Percentiles rank a stretch among this genome's conserved stretches.
These are phyloP conservation scores for Oxyria digyna DNA, from an alignment of 148 eudicot genomes.

Conservation along the genomic window DNA sequence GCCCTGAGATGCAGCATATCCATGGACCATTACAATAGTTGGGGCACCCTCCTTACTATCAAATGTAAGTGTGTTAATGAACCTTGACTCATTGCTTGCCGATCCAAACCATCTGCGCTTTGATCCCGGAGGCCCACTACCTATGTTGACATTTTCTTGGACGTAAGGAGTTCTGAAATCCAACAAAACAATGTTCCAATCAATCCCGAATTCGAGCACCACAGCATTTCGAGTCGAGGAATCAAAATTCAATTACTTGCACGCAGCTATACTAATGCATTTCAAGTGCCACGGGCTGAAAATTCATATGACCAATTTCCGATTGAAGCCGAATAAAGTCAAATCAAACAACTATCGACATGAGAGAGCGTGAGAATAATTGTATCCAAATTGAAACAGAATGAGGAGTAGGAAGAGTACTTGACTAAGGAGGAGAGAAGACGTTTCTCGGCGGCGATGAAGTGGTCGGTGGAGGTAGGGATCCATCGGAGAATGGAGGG, in stretches of 20 bases:
- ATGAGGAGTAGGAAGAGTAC: slow-evolving; percentile 20
- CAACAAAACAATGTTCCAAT: neutral
- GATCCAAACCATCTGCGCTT: slow-evolving; percentile 92
- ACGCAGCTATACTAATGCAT: neutral
- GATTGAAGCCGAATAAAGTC: slow-evolving; percentile 1
- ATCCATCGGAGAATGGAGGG: slow-evolving; percentile 63
- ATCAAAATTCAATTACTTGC: neutral
- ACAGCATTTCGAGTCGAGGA: neutral
- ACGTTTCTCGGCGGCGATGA: slow-evolving; percentile 74
- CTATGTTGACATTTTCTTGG: slow-evolving; percentile 76
- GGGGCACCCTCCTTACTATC: slow-evolving; percentile 60
- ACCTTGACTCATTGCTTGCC: slow-evolving; percentile 67
- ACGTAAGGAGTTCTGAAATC: slow-evolving; percentile 55
- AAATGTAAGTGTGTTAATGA: slow-evolving; percentile 81
- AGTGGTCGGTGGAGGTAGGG: slow-evolving; percentile 70
- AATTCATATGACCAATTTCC: neutral
- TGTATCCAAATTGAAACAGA: neutral
- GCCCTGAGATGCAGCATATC: slow-evolving; percentile 95
- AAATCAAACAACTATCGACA: neutral
- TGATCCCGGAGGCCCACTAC: slow-evolving; percentile 89
- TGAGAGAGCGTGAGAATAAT: neutral
- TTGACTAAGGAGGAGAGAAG: slow-evolving; percentile 78
- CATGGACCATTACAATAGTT: slow-evolving; percentile 93
- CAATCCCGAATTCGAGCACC: neutral
- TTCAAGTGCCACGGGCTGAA: neutral